These are phyloP conservation scores for Boletus sensibilis DNA, from an alignment of 768 basidiomycete genomes.

Conservation along the genomic window DNA sequence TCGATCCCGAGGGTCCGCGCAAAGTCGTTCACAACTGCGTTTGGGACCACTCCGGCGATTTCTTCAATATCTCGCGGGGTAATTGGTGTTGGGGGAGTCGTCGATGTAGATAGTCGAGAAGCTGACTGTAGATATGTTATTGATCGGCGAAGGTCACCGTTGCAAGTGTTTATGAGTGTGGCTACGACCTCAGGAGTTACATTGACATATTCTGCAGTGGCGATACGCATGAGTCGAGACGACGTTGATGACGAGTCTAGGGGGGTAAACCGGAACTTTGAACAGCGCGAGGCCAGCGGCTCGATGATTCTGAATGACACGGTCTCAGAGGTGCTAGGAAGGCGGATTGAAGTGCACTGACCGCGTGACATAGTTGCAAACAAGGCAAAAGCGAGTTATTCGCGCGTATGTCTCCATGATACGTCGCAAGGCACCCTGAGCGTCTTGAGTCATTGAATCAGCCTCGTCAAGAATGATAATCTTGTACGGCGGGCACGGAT, in stretches of 20 bases:
- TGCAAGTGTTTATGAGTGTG: slow-evolving; percentile 74
- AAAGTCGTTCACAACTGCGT: slow-evolving; percentile 64
- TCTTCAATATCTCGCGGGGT: slow-evolving; percentile 84
- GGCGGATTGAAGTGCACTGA: slow-evolving; percentile 35
- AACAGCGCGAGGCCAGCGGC: slow-evolving; percentile 96
- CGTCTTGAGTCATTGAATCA: slow-evolving; percentile 99
- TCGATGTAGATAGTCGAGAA: slow-evolving; percentile 77
- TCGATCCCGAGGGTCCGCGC: slow-evolving; percentile 74
- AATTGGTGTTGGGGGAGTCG: slow-evolving; percentile 70
- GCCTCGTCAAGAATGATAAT: slow-evolving; percentile 99
- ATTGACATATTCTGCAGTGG: slow-evolving; percentile 66
- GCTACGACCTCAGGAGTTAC: slow-evolving; percentile 60
- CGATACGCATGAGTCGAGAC: slow-evolving; percentile 76
- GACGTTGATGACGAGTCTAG: slow-evolving; percentile 78
- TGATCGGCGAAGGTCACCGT: slow-evolving; percentile 92
- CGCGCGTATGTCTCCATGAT: slow-evolving; percentile 99
- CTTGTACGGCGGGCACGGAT: slow-evolving; percentile 97
- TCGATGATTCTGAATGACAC: slow-evolving; percentile 80
- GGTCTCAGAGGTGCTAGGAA: slow-evolving; percentile 1
- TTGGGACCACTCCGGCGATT: slow-evolving; percentile 94
- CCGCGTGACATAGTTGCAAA: slow-evolving; percentile 99
- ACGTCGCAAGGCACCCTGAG: slow-evolving; percentile 92
- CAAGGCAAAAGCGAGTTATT: slow-evolving; percentile 96
- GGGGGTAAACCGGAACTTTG: slow-evolving; percentile 97
- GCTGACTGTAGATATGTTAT: slow-evolving; percentile 99